Evolutionary conservation across 306 rosid species (phyloP).

Genomic region (Oemleria cerasiformis): DNA sequence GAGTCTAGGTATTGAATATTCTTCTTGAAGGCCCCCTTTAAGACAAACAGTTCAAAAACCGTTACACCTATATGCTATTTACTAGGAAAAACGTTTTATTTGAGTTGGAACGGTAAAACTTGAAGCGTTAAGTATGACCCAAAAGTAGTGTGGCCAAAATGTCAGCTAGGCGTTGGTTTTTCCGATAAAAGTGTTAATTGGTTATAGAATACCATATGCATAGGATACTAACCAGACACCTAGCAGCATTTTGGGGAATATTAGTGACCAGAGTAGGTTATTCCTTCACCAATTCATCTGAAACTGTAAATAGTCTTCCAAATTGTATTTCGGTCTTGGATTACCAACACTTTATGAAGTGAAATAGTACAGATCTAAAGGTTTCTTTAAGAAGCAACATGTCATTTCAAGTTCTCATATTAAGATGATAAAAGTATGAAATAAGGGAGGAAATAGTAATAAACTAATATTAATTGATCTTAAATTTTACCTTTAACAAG

Average conservation of each 20-base stretch:
- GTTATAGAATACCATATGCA: neutral
- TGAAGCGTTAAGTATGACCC: no score
- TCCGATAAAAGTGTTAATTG: neutral
- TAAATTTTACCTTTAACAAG: slow-evolving; percentile 53
- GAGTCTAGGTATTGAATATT: neutral
- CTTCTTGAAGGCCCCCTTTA: neutral
- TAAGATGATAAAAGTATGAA: neutral
- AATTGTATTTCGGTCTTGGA: neutral
- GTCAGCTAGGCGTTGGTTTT: slow-evolving; percentile 11
- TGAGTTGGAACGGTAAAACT: neutral
- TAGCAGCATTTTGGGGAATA: neutral
- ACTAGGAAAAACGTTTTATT: neutral
- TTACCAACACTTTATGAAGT: neutral
- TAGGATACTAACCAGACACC: neutral
- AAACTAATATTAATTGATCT: neutral
- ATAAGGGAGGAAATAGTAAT: neutral
- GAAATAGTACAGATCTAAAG: neutral
- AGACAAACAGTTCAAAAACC: neutral
- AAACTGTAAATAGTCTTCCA: neutral
- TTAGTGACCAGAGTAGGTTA: neutral
- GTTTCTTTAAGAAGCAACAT: neutral
- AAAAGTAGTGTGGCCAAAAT: neutral
- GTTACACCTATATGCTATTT: neutral
- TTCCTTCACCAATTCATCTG: neutral
- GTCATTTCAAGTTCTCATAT: neutral